Conservation (phyloP, 2,329 filamentous ascomycete genomes). For the Verticillium albo-atrum region DNA sequence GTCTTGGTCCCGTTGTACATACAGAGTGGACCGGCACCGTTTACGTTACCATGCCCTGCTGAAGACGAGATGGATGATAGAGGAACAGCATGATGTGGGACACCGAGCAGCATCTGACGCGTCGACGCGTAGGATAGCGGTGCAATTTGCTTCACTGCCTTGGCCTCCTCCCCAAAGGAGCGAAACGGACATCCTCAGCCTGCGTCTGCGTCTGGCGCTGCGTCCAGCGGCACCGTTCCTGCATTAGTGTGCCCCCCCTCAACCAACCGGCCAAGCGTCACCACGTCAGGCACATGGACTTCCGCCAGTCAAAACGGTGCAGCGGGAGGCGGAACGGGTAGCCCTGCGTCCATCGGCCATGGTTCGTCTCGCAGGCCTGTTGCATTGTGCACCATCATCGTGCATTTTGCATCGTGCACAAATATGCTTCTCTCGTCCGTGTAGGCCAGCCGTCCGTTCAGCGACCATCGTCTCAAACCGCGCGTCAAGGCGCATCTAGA, state of each 20-base stretch:
- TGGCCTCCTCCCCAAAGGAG: background rate
- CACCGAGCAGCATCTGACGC: background rate
- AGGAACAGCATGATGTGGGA: background rate
- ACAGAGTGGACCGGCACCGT: background rate
- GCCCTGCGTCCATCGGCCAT: background rate
- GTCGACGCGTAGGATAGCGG: background rate
- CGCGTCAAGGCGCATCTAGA: background rate
- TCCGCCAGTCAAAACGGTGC: background rate
- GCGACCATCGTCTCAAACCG: background rate
- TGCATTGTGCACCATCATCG: background rate
- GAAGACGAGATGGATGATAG: background rate
- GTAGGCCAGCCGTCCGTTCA: background rate
- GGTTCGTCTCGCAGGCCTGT: background rate
- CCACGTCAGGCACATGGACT: background rate
- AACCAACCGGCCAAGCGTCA: background rate
- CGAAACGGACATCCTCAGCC: background rate
- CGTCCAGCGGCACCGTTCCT: conserved; percentile 1
- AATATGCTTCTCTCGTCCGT: background rate
- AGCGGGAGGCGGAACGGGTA: background rate
- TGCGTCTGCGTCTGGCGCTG: background rate
- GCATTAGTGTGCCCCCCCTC: conserved; percentile 1
- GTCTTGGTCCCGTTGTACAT: background rate
- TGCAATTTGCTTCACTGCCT: background rate
- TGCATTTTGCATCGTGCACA: background rate
- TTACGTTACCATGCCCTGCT: background rate